These are phyloP conservation scores for Pyrenophora graminea DNA, from an alignment of 2,329 filamentous ascomycete species.

Conservation along the genomic window DNA sequence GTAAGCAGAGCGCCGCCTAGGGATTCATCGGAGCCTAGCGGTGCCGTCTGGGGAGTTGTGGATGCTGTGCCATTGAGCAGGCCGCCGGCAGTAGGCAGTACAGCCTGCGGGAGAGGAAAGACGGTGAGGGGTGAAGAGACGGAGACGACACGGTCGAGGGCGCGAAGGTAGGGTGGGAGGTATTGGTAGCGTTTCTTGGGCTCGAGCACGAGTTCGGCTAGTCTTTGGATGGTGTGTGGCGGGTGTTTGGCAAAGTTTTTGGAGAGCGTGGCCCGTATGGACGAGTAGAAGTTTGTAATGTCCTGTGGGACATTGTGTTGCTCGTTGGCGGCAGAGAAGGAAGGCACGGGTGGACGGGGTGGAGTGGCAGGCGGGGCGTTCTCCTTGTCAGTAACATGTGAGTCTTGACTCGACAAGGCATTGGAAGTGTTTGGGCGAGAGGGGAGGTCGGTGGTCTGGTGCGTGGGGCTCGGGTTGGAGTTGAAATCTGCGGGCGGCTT, in stretches of 20 bases:
- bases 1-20: slow-evolving; percentile 89
- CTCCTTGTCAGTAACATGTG: slow-evolving; percentile 70
- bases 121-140: slow-evolving; percentile 80
- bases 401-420: slow-evolving; percentile 44
- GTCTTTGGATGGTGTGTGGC: slow-evolving; percentile 89
- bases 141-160: slow-evolving; percentile 85
- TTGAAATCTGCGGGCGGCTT: slow-evolving; percentile 57
- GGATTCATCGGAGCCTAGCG: slow-evolving; percentile 81
- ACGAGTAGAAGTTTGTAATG: slow-evolving; percentile 38
- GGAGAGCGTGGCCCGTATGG: slow-evolving; percentile 58
- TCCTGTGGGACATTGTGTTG: slow-evolving; percentile 35
- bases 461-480: slow-evolving; percentile 49
- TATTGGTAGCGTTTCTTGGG: slow-evolving; percentile 80
- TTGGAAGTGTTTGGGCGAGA: slow-evolving; percentile 25
- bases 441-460: slow-evolving; percentile 32
- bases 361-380: slow-evolving; percentile 59
- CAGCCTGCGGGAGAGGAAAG: slow-evolving; percentile 78
- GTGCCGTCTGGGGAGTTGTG: slow-evolving; percentile 44
- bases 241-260: slow-evolving; percentile 73
- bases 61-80: slow-evolving; percentile 65
- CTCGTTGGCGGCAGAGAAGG: slow-evolving; percentile 46
- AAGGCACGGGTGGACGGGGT: slow-evolving; percentile 49
- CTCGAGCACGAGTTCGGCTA: slow-evolving; percentile 80
- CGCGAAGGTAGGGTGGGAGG: slow-evolving; percentile 83
- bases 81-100: slow-evolving; percentile 54